Evolutionary conservation across 2,329 filamentous ascomycete species (phyloP).

Genomic region (Colletotrichum abscissum): DNA sequence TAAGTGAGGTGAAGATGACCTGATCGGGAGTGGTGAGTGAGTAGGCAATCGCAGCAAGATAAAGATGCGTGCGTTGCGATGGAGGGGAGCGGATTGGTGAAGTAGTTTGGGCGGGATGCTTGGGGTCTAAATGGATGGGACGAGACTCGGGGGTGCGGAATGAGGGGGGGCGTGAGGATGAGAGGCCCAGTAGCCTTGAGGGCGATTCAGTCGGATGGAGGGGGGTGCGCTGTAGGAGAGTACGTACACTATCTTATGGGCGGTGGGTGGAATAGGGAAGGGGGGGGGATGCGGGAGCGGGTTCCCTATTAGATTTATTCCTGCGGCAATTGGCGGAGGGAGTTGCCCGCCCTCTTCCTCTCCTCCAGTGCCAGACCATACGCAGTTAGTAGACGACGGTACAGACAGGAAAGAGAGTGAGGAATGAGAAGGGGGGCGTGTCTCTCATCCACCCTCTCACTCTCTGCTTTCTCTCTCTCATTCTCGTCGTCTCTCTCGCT

Average conservation of each 20-base stretch:
- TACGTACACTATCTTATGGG: neutral
- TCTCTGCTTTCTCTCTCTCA: neutral
- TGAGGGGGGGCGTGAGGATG: conserved; percentile 8
- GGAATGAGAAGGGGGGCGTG: neutral
- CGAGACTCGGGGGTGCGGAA: neutral
- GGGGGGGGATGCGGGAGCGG: conserved; percentile 10
- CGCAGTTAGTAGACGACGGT: neutral
- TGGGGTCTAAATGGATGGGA: conserved; percentile 12
- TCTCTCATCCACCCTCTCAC: neutral
- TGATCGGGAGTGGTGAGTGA: neutral
- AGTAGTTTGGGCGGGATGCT: conserved; percentile 13
- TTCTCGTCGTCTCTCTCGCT: neutral
- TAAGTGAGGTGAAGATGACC: neutral
- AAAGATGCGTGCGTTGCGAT: conserved; percentile 13
- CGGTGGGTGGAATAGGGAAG: neutral
- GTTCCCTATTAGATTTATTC: conserved; percentile 34
- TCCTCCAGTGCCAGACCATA: too few species aligned
- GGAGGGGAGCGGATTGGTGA: conserved; percentile 24
- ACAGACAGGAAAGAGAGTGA: neutral
- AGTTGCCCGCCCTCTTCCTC: neutral
- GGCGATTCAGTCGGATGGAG: conserved; percentile 4
- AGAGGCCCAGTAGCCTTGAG: neutral
- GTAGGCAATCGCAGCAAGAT: conserved; percentile 5
- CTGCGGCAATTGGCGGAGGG: conserved; percentile 33
- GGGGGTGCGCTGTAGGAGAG: neutral